These are phyloP conservation scores for Ogataea philodendri DNA, from an alignment of 805 yeast species.

Conservation along the genomic window DNA sequence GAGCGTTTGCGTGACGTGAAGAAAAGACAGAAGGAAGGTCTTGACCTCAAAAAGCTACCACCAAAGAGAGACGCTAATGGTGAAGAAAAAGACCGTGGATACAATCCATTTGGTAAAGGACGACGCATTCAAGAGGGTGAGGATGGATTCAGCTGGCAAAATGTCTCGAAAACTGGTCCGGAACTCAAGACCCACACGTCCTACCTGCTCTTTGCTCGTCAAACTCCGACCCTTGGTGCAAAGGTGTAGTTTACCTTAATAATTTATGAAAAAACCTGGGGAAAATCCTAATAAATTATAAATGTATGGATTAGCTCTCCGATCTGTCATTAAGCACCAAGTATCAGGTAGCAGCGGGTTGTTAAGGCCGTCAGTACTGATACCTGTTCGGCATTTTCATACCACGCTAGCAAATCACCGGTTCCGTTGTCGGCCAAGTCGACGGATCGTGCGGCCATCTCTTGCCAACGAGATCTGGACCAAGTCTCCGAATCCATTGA, in stretches of 20 bases:
- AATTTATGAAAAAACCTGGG: constrained; percentile 1
- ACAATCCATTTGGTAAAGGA: constrained; percentile 93
- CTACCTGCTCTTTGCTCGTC: constrained; percentile 84
- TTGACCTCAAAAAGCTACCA: constrained; percentile 47
- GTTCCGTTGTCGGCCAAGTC: constrained; percentile 25
- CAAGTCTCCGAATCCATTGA: constrained; percentile 32
- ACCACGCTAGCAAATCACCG: constrained; percentile 3
- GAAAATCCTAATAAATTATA: constrained; percentile 1
- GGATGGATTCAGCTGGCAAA: constrained; percentile 69
- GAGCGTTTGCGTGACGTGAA: constrained; percentile 78
- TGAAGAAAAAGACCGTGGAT: constrained; percentile 45
- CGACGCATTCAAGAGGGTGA: constrained; percentile 86
- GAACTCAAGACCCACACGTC: constrained; percentile 95
- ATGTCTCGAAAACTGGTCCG: constrained; percentile 78
- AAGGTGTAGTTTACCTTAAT: constrained; percentile 2
- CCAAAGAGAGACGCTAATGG: constrained; percentile 26
- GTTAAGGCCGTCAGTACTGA: no score
- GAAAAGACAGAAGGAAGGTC: constrained; percentile 62
- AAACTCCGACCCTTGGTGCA: constrained; percentile 21
- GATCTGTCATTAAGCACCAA: no score
- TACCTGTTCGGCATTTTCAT: neutral
- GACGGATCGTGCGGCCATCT: constrained; percentile 17
- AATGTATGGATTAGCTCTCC: no score
- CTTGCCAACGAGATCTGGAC: constrained; percentile 20
- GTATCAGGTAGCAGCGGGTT: no score